phyloP scores from a whole-genome alignment of 2,329 filamentous ascomycete species.

The Aciculosporium take region DNA sequence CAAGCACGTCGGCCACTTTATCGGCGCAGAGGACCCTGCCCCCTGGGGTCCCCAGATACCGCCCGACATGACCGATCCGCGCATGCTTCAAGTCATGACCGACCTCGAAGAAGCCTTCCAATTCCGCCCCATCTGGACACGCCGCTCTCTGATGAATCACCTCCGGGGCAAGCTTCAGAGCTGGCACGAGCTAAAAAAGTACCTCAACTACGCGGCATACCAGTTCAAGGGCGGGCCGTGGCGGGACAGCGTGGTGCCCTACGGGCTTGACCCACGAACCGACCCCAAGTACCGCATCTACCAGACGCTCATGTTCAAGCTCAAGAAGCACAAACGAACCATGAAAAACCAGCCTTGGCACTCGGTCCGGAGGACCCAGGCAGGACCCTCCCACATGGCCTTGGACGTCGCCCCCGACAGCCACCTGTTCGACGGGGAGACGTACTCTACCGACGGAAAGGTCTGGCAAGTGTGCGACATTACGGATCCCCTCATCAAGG shows the following conservation, averaged over 20 bases:
- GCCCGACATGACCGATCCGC: constrained; percentile 43
- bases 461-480: constrained; percentile 94
- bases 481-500: constrained; percentile 57
- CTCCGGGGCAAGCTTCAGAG: constrained; percentile 38
- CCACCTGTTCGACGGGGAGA: constrained; percentile 73
- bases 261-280: constrained; percentile 71
- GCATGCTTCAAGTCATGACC: constrained; percentile 49
- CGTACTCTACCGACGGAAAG: constrained; percentile 65
- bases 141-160: constrained; percentile 64
- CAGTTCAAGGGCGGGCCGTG: constrained; percentile 88
- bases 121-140: constrained; percentile 72
- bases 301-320: constrained; percentile 79
- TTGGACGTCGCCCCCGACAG: constrained; percentile 30
- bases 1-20: constrained; percentile 43
- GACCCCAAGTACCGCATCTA: constrained; percentile 67
- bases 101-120: constrained; percentile 53
- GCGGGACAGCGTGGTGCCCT: constrained; percentile 73
- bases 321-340: constrained; percentile 38
- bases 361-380: constrained; percentile 26
- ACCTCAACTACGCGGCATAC: constrained; percentile 75
- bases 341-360: constrained; percentile 35
- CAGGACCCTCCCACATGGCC: constrained; percentile 25
- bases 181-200: constrained; percentile 52
- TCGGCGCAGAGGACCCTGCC: constrained; percentile 47
- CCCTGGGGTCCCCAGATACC: constrained; percentile 45